Percentiles rank a stretch among this genome's conserved stretches.
phyloP scores from a whole-genome alignment of 371 early-diverging fungal species.

The Zychaea mexicana region DNA sequence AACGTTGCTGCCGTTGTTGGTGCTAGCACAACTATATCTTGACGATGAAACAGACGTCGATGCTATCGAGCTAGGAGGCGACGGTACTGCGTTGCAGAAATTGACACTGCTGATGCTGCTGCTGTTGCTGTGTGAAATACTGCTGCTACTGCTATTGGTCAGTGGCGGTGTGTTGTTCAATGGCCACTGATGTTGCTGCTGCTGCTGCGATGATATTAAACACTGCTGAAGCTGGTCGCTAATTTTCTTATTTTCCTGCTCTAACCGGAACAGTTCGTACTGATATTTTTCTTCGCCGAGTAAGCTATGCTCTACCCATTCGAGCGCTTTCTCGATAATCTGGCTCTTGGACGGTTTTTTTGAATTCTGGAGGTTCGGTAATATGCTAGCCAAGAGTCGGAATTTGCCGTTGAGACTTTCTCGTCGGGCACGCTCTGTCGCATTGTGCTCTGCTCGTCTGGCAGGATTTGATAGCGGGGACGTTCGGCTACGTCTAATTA shows the following conservation, averaged over 20 bases:
- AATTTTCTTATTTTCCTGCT: conserved; percentile 33
- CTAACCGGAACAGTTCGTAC: conserved; percentile 29
- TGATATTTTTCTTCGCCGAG: conserved; percentile 30
- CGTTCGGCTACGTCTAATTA: background rate
- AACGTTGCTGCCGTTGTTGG: background rate
- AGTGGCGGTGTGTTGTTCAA: background rate
- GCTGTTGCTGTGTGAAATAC: background rate
- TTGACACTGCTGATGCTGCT: background rate
- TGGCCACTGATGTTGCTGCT: background rate
- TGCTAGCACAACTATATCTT: background rate
- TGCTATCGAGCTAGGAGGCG: background rate
- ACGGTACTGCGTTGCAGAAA: background rate
- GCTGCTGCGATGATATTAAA: conserved; percentile 3
- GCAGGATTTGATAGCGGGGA: background rate
- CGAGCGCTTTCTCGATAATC: conserved; percentile 68
- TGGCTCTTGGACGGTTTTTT: conserved; percentile 70
- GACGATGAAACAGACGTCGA: background rate
- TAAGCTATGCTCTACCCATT: conserved; percentile 46
- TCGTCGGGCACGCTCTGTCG: conserved; percentile 74
- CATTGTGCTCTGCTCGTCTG: conserved; percentile 72
- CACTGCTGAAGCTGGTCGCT: conserved; percentile 3
- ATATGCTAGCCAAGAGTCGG: conserved; percentile 62
- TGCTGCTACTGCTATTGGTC: background rate
- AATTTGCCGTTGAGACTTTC: conserved; percentile 70
- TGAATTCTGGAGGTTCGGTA: conserved; percentile 63